Evolutionary conservation across 352 stramenopile species (phyloP).

Genomic region (Aphanomyces euteiches): DNA sequence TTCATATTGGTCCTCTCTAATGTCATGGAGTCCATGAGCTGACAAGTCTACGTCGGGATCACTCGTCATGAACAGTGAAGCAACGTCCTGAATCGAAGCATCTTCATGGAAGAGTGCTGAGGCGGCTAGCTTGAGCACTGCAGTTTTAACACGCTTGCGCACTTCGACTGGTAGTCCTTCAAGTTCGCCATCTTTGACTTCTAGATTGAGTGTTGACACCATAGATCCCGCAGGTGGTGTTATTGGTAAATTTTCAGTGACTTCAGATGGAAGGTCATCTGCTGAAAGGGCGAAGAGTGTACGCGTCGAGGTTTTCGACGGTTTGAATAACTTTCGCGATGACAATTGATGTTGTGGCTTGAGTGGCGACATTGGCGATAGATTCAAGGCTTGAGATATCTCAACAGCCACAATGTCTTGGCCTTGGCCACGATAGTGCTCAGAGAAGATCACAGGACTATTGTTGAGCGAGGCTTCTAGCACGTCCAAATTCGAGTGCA

Average conservation of each 20-base stretch:
- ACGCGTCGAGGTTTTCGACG: background rate
- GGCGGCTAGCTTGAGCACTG: slow-evolving; percentile 10
- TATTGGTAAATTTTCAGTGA: background rate
- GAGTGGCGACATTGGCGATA: background rate
- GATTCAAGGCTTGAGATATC: background rate
- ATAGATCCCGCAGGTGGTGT: background rate
- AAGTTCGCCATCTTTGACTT: background rate
- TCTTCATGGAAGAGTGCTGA: slow-evolving; percentile 10
- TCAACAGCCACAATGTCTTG: background rate
- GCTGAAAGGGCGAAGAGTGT: background rate
- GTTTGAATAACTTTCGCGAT: background rate
- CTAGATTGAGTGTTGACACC: background rate
- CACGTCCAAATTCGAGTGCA: slow-evolving; percentile 27
- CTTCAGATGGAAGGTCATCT: background rate
- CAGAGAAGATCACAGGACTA: background rate
- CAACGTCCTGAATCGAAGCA: background rate
- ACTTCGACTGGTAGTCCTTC: background rate
- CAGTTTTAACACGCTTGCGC: slow-evolving; percentile 10
- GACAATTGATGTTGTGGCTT: background rate
- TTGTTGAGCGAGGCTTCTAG: slow-evolving; percentile 6
- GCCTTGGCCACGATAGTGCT: background rate
- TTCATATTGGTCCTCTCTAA: slow-evolving; percentile 3
- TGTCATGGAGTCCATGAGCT: background rate
- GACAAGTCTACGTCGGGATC: slow-evolving; percentile 2
- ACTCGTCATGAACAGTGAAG: background rate